Percentiles rank a stretch among this genome's conserved stretches.
Evolutionary conservation across 768 basidiomycete genomes (phyloP).

Genomic region (Tylopilus felleus): DNA sequence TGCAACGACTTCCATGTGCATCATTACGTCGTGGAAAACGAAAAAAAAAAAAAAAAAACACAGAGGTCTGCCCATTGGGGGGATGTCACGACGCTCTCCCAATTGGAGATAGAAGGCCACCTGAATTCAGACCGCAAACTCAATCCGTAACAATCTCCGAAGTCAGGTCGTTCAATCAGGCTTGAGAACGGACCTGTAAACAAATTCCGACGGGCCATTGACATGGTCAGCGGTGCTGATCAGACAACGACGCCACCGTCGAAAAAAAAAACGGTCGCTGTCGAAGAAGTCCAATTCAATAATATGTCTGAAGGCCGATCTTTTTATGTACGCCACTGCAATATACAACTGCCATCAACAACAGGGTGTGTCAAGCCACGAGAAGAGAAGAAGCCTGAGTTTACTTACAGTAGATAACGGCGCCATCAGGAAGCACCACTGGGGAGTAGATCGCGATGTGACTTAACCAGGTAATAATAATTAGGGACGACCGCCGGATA

Average conservation of each 20-base stretch:
- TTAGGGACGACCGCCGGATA: background rate
- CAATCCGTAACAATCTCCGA: slow-evolving; percentile 27
- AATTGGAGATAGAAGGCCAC: slow-evolving; percentile 24
- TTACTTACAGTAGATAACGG: slow-evolving; percentile 1
- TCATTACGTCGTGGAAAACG: slow-evolving; percentile 25
- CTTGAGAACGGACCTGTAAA: slow-evolving; percentile 17
- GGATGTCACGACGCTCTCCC: slow-evolving; percentile 13
- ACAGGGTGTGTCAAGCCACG: slow-evolving; percentile 12
- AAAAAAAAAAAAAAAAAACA: background rate
- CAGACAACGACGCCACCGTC: slow-evolving; percentile 25
- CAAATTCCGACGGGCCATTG: slow-evolving; percentile 21
- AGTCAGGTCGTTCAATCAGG: slow-evolving; percentile 10
- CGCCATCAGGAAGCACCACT: slow-evolving; percentile 23
- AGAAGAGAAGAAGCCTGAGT: slow-evolving; percentile 10
- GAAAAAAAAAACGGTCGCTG: slow-evolving; percentile 11
- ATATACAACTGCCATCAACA: slow-evolving; percentile 14
- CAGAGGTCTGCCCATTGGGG: slow-evolving; percentile 1
- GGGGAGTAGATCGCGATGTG: slow-evolving; percentile 20
- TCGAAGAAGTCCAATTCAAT: slow-evolving; percentile 9
- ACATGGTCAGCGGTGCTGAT: slow-evolving; percentile 16
- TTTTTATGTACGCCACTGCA: slow-evolving; percentile 19
- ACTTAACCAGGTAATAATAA: slow-evolving; percentile 15
- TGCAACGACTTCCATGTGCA: slow-evolving; percentile 2
- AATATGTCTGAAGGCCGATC: slow-evolving; percentile 13
- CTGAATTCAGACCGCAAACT: slow-evolving; percentile 19